Evolutionary conservation across 73 alveolate genomes (phyloP).

Genomic region (Durusdinium trenchii): DNA sequence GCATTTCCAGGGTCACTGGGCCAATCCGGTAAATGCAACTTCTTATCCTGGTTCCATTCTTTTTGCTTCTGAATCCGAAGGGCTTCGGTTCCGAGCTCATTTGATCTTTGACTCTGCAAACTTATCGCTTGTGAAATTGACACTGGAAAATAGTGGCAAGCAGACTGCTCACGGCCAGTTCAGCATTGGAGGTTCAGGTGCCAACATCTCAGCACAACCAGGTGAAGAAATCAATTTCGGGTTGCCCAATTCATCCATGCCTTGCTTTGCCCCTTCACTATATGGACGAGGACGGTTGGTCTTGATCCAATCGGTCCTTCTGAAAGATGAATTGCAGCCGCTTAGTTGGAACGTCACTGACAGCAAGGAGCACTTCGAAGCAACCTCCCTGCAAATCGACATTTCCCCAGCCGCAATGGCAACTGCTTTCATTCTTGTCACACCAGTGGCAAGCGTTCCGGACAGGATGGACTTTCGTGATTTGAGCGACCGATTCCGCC

Average conservation of each 20-base stretch:
- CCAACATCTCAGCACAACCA: not conserved
- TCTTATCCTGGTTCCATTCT: constrained; percentile 55
- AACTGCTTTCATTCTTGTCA: not conserved
- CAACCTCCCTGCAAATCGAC: not conserved
- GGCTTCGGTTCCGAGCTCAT: not conserved
- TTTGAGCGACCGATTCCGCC: not conserved
- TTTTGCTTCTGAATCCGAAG: not conserved
- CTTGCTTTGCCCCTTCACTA: constrained; percentile 2
- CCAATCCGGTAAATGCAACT: not conserved
- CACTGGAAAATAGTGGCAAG: not conserved
- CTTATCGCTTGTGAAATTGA: constrained; percentile 1
- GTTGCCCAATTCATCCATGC: constrained; percentile 3
- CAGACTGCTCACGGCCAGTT: not conserved
- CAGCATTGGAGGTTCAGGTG: constrained; percentile 8
- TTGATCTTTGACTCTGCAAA: constrained; percentile 12
- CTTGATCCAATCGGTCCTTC: not conserved
- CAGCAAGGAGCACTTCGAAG: not conserved
- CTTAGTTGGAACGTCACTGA: constrained; percentile 18
- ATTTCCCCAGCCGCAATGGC: not conserved
- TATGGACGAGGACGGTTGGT: not conserved
- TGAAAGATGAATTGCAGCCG: not conserved
- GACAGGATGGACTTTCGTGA: not conserved
- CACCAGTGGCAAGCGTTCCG: not conserved
- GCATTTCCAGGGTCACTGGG: not conserved
- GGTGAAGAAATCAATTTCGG: not conserved